Base-by-base conservation (phyloP, 257 asterid genomes). In the Capsicum rhomboideum region DNA sequence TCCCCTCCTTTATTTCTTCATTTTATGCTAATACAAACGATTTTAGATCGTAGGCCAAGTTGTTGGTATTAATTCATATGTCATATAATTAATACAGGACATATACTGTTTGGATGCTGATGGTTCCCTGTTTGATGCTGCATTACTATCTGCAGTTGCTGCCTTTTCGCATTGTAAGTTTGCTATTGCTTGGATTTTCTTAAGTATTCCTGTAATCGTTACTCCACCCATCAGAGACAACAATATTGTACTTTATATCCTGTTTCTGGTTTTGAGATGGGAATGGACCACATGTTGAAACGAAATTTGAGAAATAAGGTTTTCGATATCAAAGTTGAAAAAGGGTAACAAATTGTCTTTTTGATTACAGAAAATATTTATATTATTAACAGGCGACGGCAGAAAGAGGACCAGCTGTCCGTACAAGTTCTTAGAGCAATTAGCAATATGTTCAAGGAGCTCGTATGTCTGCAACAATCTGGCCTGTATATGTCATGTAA, bases 71-170 rank as follows among this genome's bases (percentile, higher is more conserved):
- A 52, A 34, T 66, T 31, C 78, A 10, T 82, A 44, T 53, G 55
- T n/a, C 61, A 52, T 50, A 50, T 67, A 13, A 82, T 52, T 21
- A 11, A 67, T 82, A 88, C 97, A 96, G 98, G 97, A 96, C 84
- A 91, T 96, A 79, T 95, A 96, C 90, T 96, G 99, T 87, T 88
- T 96, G 93, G 95, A 95, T 89, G 98, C 98, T 71, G 98, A 96
- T 79, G 99, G 99, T 44, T 91, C 98, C 79, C 97, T 96, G 85
- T 93, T 96, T 83, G 99, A 96, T 82, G 96, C 98, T 61, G 98
- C 98, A 55, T 88, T 96, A 88, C 97, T 96, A 79, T 91, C 98
- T 86, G 95, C 98, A 4, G 97, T 96, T 88, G 98, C 94, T 52
- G 97, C 99, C 58, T 92, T 96, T 90, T 91, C 96, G 6, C 94